Percentiles rank a stretch among this genome's conserved stretches.
Conservation (phyloP, 768 basidiomycete species). For the Tulasnella sp. region DNA sequence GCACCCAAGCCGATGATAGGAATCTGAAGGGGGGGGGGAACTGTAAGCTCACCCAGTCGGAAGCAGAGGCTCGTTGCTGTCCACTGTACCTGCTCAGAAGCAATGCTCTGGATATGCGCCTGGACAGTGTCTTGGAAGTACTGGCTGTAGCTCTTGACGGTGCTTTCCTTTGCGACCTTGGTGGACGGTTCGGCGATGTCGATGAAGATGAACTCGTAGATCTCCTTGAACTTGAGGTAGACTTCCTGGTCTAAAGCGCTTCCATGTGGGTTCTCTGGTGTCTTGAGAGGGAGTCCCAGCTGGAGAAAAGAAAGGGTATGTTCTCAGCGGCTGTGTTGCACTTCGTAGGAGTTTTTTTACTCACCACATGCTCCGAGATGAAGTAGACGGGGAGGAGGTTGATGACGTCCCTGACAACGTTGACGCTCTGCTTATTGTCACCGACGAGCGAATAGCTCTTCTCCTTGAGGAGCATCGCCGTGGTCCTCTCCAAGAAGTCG, state of each 20-base stretch:
- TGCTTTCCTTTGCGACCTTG: slow-evolving; percentile 54
- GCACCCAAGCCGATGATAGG: slow-evolving; percentile 75
- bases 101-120: neutral
- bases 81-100: neutral
- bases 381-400: slow-evolving; percentile 64
- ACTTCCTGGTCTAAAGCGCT: slow-evolving; percentile 28
- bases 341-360: slow-evolving; percentile 31
- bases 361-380: slow-evolving; percentile 64
- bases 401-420: slow-evolving; percentile 67
- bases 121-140: slow-evolving; percentile 27
- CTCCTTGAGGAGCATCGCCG: slow-evolving; percentile 52
- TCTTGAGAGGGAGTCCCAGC: slow-evolving; percentile 32
- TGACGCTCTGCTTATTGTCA: slow-evolving; percentile 52
- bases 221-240: slow-evolving; percentile 29
- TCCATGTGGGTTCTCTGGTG: slow-evolving; percentile 27
- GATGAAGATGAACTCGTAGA: slow-evolving; percentile 27
- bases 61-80: neutral
- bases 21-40: slow-evolving; percentile 55
- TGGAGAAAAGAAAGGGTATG: neutral
- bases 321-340: neutral
- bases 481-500: slow-evolving; percentile 42
- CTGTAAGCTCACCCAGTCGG: neutral
- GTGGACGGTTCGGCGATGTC: slow-evolving; percentile 45
- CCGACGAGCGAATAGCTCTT: slow-evolving; percentile 58
- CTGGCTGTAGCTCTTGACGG: slow-evolving; percentile 46